Evolutionary conservation across 2,329 filamentous ascomycete species (phyloP).

Genomic region (Corinectria fuckeliana): DNA sequence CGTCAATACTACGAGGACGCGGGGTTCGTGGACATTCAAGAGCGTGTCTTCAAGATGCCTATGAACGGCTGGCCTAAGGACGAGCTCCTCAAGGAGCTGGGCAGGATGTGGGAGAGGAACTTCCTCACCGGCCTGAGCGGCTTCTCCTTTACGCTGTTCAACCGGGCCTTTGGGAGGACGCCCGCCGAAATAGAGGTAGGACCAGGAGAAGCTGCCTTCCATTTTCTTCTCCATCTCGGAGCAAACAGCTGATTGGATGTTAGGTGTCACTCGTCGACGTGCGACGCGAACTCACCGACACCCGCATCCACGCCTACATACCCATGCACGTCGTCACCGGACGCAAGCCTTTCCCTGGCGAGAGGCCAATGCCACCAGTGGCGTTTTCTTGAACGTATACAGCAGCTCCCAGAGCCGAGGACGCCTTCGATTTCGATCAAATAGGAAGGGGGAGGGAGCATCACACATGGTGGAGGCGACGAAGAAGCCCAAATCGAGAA

Average conservation of each 20-base stretch:
- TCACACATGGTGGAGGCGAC: background rate
- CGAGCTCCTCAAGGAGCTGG: constrained; percentile 50
- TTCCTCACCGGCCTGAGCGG: constrained; percentile 52
- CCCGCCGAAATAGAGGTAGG: constrained; percentile 58
- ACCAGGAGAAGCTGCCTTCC: background rate
- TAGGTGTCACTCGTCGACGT: constrained; percentile 58
- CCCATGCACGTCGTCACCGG: constrained; percentile 58
- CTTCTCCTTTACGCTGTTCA: constrained; percentile 50
- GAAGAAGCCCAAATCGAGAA: background rate
- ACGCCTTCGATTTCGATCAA: background rate
- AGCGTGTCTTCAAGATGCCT: constrained; percentile 60
- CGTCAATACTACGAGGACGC: constrained; percentile 51
- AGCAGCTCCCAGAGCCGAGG: background rate
- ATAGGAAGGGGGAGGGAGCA: background rate
- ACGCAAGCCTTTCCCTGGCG: constrained; percentile 53
- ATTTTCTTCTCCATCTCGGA: background rate
- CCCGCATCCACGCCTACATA: constrained; percentile 56
- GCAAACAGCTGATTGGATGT: constrained; percentile 18
- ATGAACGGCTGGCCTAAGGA: constrained; percentile 61
- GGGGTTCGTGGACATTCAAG: constrained; percentile 62
- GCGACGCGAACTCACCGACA: constrained; percentile 54
- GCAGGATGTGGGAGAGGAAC: constrained; percentile 54
- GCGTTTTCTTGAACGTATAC: constrained; percentile 17
- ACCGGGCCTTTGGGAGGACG: constrained; percentile 49
- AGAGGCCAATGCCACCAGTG: constrained; percentile 26